phyloP scores from a whole-genome alignment of 2,329 filamentous ascomycete genomes.

The Colletotrichum tropicicola region DNA sequence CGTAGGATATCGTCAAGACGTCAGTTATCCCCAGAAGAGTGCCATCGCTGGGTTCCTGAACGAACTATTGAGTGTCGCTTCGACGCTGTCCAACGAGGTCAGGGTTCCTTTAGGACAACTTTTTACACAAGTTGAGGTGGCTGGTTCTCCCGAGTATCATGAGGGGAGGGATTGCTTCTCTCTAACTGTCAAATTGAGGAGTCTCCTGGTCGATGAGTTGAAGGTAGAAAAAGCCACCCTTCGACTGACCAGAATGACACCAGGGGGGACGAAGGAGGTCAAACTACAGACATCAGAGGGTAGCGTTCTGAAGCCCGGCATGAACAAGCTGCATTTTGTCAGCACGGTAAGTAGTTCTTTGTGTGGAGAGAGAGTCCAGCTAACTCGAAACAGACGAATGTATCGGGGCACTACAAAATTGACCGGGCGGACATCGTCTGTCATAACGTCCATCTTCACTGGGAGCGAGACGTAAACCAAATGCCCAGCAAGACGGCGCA shows the following conservation, averaged over 20 bases:
- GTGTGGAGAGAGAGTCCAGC: not conserved
- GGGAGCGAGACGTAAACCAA: conserved; percentile 68
- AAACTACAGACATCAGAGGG: conserved; percentile 43
- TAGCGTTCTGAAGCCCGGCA: conserved; percentile 62
- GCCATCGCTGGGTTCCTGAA: conserved; percentile 57
- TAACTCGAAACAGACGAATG: conserved; percentile 60
- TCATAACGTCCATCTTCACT: conserved; percentile 71
- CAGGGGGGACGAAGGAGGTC: conserved; percentile 57
- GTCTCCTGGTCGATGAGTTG: conserved; percentile 77
- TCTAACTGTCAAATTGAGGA: conserved; percentile 72
- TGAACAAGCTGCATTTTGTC: conserved; percentile 40
- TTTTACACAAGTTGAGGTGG: conserved; percentile 75
- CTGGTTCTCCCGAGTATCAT: conserved; percentile 74
- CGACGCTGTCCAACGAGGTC: conserved; percentile 63
- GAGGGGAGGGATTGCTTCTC: conserved; percentile 79
- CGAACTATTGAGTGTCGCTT: conserved; percentile 56
- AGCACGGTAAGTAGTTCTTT: conserved; percentile 43
- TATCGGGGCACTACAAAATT: conserved; percentile 79
- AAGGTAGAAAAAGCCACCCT: conserved; percentile 64
- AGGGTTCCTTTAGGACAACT: conserved; percentile 76
- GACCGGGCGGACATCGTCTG: conserved; percentile 74
- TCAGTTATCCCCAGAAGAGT: conserved; percentile 40
- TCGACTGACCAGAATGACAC: conserved; percentile 34
- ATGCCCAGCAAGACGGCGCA: conserved; percentile 54
- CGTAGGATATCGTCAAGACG: conserved; percentile 28